Evolutionary conservation across 495 filamentous ascomycete species (phyloP), one percentile per base, ranked within the genome.

Genomic region (Lindgomyces ingoldianus): DNA sequence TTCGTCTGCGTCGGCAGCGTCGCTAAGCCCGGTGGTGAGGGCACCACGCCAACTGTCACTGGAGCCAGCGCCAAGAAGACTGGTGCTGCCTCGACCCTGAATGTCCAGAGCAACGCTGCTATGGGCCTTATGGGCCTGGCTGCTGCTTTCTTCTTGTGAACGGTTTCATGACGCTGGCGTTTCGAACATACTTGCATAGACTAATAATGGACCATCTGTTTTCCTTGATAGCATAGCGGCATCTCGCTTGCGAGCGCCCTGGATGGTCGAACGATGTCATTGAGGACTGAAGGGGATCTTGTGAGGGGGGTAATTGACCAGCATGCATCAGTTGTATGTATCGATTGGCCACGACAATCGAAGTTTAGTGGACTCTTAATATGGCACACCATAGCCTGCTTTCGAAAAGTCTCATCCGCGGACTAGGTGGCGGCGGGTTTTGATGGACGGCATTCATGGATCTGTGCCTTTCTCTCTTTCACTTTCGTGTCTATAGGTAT

Each of bases 1-100:
- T 81, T 74, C 71, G 64, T 52, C n/a, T 82, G 80, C 67, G 61
- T 52, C 6, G 74, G 75, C 56, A 68, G 68, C 52, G 69, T 73
- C 33, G 63, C 54, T 19, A 60, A 68, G n/a, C 67, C 75, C 24
- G 60, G 67, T 21, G 65, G 65, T 26, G 62, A 60, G 48, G 72
- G 69, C 46, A 66, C 68, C 47, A 68, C 62, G 26, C 69, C 65
- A 33, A 65, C 62, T 14, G 27, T 29, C 19, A 58, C 62, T 19
- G 71, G 69, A 55, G 49, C 29, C 53, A 47, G 39, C 14, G 36
- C 64, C 53, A 66, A 61, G 57, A 66, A 66, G 50, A 57, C 66
- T 30, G 62, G 73, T 64, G 68, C 71, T 30, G 76, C 76, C 47
- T 70, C 62, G 48, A 18, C 50, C 12, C 21, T 78, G 9, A 65